A percentile compares a stretch with the other conserved stretches of the same genome.
These are phyloP conservation scores for Backusella tuberculispora DNA, from an alignment of 192 early-diverging fungal genomes.

Conservation along the genomic window DNA sequence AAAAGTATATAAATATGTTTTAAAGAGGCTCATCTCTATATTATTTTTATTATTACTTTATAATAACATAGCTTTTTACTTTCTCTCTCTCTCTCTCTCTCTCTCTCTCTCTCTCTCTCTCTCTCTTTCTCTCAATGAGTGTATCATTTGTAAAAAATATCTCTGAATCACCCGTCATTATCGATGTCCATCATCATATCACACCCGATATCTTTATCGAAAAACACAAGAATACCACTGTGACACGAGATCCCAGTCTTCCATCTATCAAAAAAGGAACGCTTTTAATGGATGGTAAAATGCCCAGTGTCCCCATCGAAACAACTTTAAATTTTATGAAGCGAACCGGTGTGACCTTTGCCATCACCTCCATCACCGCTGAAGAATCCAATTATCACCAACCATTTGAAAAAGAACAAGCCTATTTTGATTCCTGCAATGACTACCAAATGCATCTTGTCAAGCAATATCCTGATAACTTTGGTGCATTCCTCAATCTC, in stretches of 20 bases:
- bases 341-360: background rate
- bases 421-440: background rate
- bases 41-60: too few species aligned
- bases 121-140: too few species aligned
- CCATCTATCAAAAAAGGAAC: background rate
- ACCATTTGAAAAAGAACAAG: background rate
- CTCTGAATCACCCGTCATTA: background rate
- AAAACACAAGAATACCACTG: background rate
- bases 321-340: background rate
- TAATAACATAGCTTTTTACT: too few species aligned
- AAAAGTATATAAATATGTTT: too few species aligned
- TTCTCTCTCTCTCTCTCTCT: too few species aligned
- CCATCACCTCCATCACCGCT: background rate
- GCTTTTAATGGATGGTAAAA: background rate
- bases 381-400: background rate
- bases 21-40: too few species aligned
- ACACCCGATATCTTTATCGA: background rate
- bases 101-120: too few species aligned
- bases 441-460: background rate
- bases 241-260: background rate
- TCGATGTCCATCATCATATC: constrained; percentile 3
- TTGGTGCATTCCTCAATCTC: too few species aligned
- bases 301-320: background rate
- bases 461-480: background rate
- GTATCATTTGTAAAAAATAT: too few species aligned